Evolutionary conservation across 129 eudicot genomes (phyloP).

Genomic region (Scalesia atractyloides): DNA sequence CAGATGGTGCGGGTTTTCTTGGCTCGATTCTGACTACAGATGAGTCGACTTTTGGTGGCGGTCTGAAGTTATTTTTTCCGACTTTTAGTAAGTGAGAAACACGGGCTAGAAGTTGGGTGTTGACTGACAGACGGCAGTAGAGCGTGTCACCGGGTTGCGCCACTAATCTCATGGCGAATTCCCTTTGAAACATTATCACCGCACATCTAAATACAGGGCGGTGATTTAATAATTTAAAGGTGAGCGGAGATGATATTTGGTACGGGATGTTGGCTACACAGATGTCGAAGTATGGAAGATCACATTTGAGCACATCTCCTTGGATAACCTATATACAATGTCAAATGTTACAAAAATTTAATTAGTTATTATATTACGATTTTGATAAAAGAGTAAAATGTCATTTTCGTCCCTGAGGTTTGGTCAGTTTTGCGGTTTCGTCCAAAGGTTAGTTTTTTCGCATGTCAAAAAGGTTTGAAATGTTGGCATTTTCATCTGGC

Average conservation of each 20-base stretch:
- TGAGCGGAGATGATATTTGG: conserved; percentile 93
- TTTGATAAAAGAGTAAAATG: no score
- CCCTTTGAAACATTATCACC: conserved; percentile 87
- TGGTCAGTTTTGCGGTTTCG: no score
- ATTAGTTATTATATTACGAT: background rate
- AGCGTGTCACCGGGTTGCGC: conserved; percentile 90
- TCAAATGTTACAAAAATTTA: background rate
- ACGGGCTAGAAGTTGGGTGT: conserved; percentile 83
- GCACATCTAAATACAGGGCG: conserved; percentile 86
- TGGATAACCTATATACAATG: conserved; percentile 61
- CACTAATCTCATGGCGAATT: conserved; percentile 92
- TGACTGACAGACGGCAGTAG: conserved; percentile 91
- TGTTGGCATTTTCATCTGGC: no score
- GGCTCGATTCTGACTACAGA: conserved; percentile 95
- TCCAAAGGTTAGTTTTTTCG: no score
- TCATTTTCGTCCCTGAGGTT: no score
- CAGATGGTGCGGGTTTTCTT: conserved; percentile 70
- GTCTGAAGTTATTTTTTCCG: conserved; percentile 85
- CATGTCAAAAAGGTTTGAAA: no score
- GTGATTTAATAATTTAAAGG: conserved; percentile 70
- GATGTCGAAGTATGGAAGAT: conserved; percentile 90
- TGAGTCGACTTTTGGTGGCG: conserved; percentile 96
- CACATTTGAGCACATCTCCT: conserved; percentile 89
- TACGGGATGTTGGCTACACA: conserved; percentile 97
- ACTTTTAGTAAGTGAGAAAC: conserved; percentile 85